Percentiles rank a stretch among this genome's conserved stretches.
These are phyloP conservation scores for Saxophila tyrrhenica DNA, from an alignment of 495 filamentous ascomycete genomes.

Conservation along the genomic window DNA sequence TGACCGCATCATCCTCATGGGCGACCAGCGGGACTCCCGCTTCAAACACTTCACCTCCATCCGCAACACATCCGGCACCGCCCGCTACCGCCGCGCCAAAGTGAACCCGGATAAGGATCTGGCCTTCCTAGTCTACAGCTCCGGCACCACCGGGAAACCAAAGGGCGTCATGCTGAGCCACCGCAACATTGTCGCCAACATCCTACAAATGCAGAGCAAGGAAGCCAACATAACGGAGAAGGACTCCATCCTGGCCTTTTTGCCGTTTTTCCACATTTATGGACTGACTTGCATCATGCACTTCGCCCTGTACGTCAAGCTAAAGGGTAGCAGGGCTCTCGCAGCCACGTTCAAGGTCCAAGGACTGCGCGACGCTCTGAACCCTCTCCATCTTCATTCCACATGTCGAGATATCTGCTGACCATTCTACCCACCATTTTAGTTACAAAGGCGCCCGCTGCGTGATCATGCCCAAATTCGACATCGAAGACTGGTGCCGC, in stretches of 20 bases:
- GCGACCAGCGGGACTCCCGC: slow-evolving; percentile 54
- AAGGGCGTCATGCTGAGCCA: slow-evolving; percentile 92
- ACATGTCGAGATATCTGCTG: too few species aligned
- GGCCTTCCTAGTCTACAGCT: slow-evolving; percentile 67
- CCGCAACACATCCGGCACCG: slow-evolving; percentile 43
- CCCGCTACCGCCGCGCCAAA: slow-evolving; percentile 37
- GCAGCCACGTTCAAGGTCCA: too few species aligned
- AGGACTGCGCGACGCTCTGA: too few species aligned
- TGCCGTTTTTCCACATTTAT: slow-evolving; percentile 94
- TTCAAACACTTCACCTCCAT: slow-evolving; percentile 72
- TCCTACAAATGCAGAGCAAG: slow-evolving; percentile 41
- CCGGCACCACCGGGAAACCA: slow-evolving; percentile 82
- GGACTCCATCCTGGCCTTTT: slow-evolving; percentile 58
- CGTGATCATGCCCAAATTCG: slow-evolving; percentile 75
- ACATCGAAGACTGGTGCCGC: slow-evolving; percentile 64
- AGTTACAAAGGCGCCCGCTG: slow-evolving; percentile 50
- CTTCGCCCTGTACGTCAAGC: slow-evolving; percentile 9
- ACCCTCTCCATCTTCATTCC: too few species aligned
- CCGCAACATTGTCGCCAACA: slow-evolving; percentile 67
- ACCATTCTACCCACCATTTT: too few species aligned
- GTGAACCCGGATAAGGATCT: slow-evolving; percentile 46
- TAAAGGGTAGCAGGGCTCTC: too few species aligned
- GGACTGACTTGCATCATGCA: slow-evolving; percentile 33
- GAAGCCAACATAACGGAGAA: slow-evolving; percentile 49
- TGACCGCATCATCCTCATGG: slow-evolving; percentile 63